Percentiles rank a stretch among this genome's conserved stretches.
Conservation (phyloP, 179 eudicot species). For the Amaranthus tricolor region DNA sequence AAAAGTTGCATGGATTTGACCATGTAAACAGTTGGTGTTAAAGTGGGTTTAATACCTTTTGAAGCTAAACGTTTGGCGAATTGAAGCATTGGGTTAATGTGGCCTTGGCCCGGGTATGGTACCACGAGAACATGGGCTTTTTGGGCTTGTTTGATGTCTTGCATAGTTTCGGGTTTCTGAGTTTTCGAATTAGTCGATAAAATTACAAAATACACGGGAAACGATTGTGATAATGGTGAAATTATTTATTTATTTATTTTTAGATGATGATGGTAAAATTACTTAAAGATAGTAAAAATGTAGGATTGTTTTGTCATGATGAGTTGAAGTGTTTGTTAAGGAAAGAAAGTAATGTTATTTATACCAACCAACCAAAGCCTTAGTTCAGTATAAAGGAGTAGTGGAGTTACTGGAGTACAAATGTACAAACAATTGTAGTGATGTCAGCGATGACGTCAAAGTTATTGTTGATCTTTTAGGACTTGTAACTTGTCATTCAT, state of each 20-base stretch:
- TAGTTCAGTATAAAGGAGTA: too few species aligned
- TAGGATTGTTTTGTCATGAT: too few species aligned
- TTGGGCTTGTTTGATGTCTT: background rate
- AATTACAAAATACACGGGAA: too few species aligned
- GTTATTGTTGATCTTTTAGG: background rate
- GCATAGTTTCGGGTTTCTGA: background rate
- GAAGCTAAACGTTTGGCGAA: conserved; percentile 35
- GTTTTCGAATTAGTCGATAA: background rate
- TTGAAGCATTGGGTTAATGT: conserved; percentile 42
- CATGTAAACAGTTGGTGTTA: conserved; percentile 19
- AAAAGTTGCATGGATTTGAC: conserved; percentile 12
- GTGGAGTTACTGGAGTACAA: background rate
- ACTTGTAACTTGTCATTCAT: too few species aligned
- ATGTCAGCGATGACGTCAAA: background rate
- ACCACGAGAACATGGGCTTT: conserved; percentile 26
- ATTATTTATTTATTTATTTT: too few species aligned
- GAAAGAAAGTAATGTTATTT: too few species aligned
- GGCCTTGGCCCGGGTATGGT: conserved; percentile 40
- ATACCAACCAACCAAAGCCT: too few species aligned
- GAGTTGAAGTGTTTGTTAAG: too few species aligned
- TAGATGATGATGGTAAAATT: too few species aligned
- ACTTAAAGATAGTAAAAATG: too few species aligned
- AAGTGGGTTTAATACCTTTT: conserved; percentile 30
- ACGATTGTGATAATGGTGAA: too few species aligned
- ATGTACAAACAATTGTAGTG: background rate